A percentile compares a stretch with the other conserved stretches of the same genome.
Conservation (phyloP, 805 yeast species). For the Hagleromyces aurorensis region DNA sequence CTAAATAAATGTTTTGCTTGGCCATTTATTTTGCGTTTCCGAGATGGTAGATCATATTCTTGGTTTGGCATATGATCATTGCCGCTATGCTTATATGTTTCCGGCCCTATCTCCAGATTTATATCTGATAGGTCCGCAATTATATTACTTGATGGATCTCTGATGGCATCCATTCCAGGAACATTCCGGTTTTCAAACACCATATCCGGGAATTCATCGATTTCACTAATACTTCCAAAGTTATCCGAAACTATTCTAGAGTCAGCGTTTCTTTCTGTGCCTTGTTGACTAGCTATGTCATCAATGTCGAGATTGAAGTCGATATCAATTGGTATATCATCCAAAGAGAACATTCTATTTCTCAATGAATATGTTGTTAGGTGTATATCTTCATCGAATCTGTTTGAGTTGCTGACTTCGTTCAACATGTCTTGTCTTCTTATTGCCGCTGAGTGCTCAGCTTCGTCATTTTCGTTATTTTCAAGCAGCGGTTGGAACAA, state of each 20-base stretch:
- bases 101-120: no score
- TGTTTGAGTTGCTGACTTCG: constrained; percentile 20
- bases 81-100: no score
- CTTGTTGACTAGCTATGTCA: constrained; percentile 24
- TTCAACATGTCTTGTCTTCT: constrained; percentile 19
- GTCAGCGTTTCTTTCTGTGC: constrained; percentile 12
- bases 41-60: no score
- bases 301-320: constrained; percentile 26
- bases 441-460: constrained; percentile 10
- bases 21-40: no score
- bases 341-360: constrained; percentile 9
- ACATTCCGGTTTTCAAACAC: no score
- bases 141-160: no score
- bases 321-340: constrained; percentile 21
- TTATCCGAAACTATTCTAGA: constrained; percentile 7
- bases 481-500: constrained; percentile 8
- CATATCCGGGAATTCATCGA: no score
- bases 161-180: no score
- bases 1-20: no score
- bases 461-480: constrained; percentile 2
- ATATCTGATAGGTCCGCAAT: no score
- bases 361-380: no score
- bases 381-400: constrained; percentile 5
- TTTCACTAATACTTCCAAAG: constrained; percentile 4
- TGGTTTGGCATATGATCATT: no score